Evolutionary conservation across 805 yeast genomes (phyloP).

Genomic region (Saccharomycopsis malanga): DNA sequence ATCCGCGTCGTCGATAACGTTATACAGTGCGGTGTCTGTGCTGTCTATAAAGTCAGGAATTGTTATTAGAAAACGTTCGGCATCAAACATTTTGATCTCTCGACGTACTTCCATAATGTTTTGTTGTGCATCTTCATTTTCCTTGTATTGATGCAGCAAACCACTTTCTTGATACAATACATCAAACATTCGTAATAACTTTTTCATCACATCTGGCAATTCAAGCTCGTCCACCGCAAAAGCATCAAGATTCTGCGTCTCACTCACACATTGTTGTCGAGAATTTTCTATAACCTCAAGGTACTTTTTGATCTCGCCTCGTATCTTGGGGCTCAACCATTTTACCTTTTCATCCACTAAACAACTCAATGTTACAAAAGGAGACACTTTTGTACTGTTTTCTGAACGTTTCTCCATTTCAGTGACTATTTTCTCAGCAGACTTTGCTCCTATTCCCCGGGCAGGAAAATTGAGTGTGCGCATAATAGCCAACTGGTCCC

Average conservation of each 20-base stretch:
- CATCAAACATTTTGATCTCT: slow-evolving; percentile 33
- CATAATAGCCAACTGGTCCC: slow-evolving; percentile 53
- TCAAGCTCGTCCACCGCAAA: slow-evolving; percentile 17
- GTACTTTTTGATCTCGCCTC: not conserved
- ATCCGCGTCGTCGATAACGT: not conserved
- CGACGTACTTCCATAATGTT: slow-evolving; percentile 36
- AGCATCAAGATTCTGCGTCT: not conserved
- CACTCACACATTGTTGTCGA: slow-evolving; percentile 21
- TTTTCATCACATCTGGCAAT: not conserved
- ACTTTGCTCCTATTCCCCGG: slow-evolving; percentile 59
- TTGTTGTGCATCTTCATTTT: slow-evolving; percentile 21
- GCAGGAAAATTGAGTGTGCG: slow-evolving; percentile 55
- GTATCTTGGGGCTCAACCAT: not conserved
- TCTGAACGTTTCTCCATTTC: not conserved
- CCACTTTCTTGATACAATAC: slow-evolving; percentile 3
- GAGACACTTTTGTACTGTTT: not conserved
- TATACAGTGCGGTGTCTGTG: slow-evolving; percentile 10
- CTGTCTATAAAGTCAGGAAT: slow-evolving; percentile 15
- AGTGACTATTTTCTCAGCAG: slow-evolving; percentile 33
- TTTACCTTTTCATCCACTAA: not conserved
- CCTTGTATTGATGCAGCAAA: slow-evolving; percentile 1
- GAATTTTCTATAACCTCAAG: slow-evolving; percentile 21
- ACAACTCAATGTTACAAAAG: not conserved
- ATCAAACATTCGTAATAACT: slow-evolving; percentile 6
- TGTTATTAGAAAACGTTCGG: slow-evolving; percentile 18